These are phyloP conservation scores for Periconia sp. DNA, from an alignment of 2,329 filamentous ascomycete genomes.

Conservation along the genomic window DNA sequence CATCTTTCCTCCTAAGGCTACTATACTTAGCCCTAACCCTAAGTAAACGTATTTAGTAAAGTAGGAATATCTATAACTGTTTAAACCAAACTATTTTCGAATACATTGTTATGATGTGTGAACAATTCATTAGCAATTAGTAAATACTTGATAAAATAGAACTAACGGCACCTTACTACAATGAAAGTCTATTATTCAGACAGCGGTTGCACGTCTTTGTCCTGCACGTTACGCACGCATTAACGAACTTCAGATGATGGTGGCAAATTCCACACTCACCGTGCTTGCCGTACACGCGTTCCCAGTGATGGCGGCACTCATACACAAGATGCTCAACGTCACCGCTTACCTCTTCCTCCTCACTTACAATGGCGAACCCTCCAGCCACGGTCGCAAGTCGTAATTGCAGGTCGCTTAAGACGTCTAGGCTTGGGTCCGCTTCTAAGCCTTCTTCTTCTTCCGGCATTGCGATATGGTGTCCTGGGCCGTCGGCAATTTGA, in stretches of 20 bases:
- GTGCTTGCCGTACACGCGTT: constrained; percentile 2
- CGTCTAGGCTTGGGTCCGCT: constrained; percentile 14
- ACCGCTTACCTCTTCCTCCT: constrained; percentile 6
- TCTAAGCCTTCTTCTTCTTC: constrained; percentile 19
- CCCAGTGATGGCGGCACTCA: constrained; percentile 12
- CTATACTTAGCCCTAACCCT: too few species aligned
- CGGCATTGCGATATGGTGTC: constrained; percentile 16
- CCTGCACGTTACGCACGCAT: constrained; percentile 9
- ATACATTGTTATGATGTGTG: too few species aligned
- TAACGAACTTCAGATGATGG: constrained; percentile 13
- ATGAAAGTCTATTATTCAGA: constrained; percentile 13
- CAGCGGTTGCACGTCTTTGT: constrained; percentile 16
- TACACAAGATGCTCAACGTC: background rate
- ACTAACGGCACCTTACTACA: background rate
- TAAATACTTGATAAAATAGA: too few species aligned
- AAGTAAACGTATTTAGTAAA: too few species aligned
- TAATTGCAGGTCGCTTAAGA: constrained; percentile 15
- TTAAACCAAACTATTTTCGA: too few species aligned
- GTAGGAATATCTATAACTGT: too few species aligned
- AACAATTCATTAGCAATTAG: too few species aligned
- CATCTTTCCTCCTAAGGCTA: too few species aligned
- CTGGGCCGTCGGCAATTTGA: constrained; percentile 2
- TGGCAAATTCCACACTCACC: constrained; percentile 12
- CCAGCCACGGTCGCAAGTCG: constrained; percentile 18
- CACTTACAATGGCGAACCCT: constrained; percentile 14